Evolutionary conservation across 768 basidiomycete genomes (phyloP), one percentile per base, ranked within the genome.

Genomic region (Leccinum variicolor): DNA sequence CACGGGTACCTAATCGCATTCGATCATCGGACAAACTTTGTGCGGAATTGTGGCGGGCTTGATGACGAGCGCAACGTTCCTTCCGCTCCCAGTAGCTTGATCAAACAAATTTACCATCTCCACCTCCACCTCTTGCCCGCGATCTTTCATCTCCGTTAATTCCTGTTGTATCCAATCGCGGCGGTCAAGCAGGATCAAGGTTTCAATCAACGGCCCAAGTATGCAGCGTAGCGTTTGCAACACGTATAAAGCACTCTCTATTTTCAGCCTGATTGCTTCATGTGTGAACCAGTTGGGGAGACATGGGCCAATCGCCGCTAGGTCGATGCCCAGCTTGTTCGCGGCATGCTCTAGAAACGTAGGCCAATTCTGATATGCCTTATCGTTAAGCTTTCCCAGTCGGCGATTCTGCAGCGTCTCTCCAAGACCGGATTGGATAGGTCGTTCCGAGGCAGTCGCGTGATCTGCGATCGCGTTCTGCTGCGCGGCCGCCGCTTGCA

Each of bases 41-140:
- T 57, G 57, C 53, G 56, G 56, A 48, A 45, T 52, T 52, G 59
- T 56, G 45, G 55, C 50, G 50, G 80, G 77, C 34, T 71, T 73
- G 52, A 87, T 72, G 33, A 84, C 81, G 51, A 90, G 74, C 7
- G 82, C 87, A 55, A 88, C 75, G 69, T 90, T 91, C 64, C 89
- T 74, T 49, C 84, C 87, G 68, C 89, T 91, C 46, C 87, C 89
- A 3, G 79, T 80, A 5, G 76, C 75, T 68, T 90, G 89, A 64
- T 90, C 85, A 58, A 92, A 91, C 43, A 92, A 66, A 68, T 88
- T 90, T 3, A 89, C 75, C 21, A 82, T 63, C 29, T 79, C 74
- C 19, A 82, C 76, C 43, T 57, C 64, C 60, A 82, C 67, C 52
- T 71, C 41, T 61, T 47, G 57, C 34, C 59, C 62, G 55, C 55